Percentiles rank a stretch among this genome's conserved stretches.
These are phyloP conservation scores for Agrocybe pediades DNA, from an alignment of 768 basidiomycete species.

Conservation along the genomic window DNA sequence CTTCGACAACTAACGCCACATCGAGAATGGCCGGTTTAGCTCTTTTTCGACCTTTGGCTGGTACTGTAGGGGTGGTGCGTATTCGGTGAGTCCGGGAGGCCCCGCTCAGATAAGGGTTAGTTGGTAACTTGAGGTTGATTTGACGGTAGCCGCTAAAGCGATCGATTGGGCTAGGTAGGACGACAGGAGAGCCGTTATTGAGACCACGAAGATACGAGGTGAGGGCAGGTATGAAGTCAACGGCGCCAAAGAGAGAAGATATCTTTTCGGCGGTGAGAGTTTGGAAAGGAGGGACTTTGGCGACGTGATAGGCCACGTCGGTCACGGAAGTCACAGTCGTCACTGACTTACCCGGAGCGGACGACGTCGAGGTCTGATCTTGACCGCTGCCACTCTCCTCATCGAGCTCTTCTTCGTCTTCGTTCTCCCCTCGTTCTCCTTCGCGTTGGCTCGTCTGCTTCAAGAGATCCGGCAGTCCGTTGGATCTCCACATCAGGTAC, in stretches of 20 bases:
- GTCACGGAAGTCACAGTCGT: neutral
- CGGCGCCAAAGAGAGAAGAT: neutral
- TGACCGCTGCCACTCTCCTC: neutral
- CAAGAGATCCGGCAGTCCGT: neutral
- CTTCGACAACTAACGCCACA: too few relatives aligned
- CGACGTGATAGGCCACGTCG: neutral
- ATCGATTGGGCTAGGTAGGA: neutral
- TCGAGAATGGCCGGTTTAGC: too few relatives aligned
- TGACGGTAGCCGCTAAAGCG: slow-evolving; percentile 20
- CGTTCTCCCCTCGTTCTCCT: neutral
- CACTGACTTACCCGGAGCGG: too few relatives aligned
- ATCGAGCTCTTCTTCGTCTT: neutral
- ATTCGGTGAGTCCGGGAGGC: too few relatives aligned
- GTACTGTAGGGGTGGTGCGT: too few relatives aligned
- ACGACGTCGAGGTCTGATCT: neutral
- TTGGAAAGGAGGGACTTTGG: slow-evolving; percentile 9
- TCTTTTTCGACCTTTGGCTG: too few relatives aligned
- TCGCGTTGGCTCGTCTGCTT: neutral
- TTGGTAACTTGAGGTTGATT: too few relatives aligned
- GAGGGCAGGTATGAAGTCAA: neutral
- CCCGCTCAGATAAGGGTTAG: too few relatives aligned
- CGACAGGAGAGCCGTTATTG: slow-evolving; percentile 3
- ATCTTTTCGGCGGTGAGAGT: neutral
- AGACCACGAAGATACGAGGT: neutral
- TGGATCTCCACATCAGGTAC: slow-evolving; percentile 31